phyloP scores from a whole-genome alignment of 2,329 filamentous ascomycete species.

The Aureobasidium sp. region DNA sequence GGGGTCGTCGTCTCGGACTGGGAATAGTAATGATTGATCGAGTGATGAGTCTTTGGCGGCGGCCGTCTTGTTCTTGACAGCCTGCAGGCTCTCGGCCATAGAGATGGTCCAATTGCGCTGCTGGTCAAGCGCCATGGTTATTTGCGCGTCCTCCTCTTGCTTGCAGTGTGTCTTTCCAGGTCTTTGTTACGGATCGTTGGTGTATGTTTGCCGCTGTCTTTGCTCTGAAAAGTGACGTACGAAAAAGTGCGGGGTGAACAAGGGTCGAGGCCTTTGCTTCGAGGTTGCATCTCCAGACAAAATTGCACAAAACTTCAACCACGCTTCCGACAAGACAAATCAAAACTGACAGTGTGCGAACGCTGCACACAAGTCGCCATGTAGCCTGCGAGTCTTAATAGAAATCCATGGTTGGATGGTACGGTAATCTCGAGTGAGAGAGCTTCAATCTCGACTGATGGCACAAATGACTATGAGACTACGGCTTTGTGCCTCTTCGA shows the following conservation, averaged over 20 bases:
- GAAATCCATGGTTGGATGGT: no score
- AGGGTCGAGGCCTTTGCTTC: not conserved
- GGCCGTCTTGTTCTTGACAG: constrained; percentile 9
- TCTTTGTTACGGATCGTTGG: not conserved
- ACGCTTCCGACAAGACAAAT: no score
- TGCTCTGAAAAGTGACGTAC: not conserved
- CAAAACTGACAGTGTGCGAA: no score
- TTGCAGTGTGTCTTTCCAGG: not conserved
- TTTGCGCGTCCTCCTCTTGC: not conserved
- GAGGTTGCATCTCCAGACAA: not conserved
- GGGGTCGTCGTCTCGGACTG: constrained; percentile 3
- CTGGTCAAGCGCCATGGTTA: constrained; percentile 26
- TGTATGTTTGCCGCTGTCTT: constrained; percentile 5
- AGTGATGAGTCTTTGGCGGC: not conserved
- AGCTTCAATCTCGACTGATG: no score
- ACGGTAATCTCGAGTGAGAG: no score
- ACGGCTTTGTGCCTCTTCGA: no score
- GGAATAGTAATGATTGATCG: not conserved
- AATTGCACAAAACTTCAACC: not conserved
- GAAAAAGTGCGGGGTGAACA: not conserved
- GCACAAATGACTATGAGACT: no score
- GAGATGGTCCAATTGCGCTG: constrained; percentile 27
- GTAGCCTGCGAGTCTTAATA: no score
- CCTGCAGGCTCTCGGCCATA: constrained; percentile 28
- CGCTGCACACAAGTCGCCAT: no score